phyloP scores from a whole-genome alignment of 805 yeast genomes.

The Metschnikowia peoriensis region DNA sequence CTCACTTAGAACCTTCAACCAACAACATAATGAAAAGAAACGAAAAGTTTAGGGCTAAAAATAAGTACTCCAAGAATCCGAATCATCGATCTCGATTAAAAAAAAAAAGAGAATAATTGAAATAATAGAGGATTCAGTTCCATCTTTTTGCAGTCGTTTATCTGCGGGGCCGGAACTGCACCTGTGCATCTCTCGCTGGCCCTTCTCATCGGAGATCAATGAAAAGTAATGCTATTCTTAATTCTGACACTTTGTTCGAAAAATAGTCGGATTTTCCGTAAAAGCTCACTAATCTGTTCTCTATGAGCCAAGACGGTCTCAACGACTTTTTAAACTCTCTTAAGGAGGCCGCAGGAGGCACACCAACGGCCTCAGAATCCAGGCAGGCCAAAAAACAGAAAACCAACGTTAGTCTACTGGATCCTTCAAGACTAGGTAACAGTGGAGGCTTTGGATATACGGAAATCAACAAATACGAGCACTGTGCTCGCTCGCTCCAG shows the following conservation, averaged over 20 bases:
- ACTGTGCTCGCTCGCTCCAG: constrained; percentile 41
- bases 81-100: no score
- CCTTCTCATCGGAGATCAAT: background rate
- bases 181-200: background rate
- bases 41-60: no score
- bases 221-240: background rate
- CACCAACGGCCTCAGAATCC: background rate
- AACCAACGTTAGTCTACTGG: constrained; percentile 2
- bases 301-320: constrained; percentile 2
- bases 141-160: background rate
- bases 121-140: no score
- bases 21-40: no score
- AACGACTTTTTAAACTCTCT: constrained; percentile 1
- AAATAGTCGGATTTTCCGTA: background rate
- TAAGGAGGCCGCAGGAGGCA: constrained; percentile 2
- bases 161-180: background rate
- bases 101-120: no score
- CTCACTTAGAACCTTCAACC: no score
- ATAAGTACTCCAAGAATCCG: no score
- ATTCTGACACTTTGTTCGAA: background rate
- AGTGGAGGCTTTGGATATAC: constrained; percentile 27
- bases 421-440: background rate
- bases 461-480: constrained; percentile 40
- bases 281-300: background rate
- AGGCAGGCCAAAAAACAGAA: constrained; percentile 4